Conservation (phyloP, 179 eudicot genomes). For the Drosera spatulata region DNA sequence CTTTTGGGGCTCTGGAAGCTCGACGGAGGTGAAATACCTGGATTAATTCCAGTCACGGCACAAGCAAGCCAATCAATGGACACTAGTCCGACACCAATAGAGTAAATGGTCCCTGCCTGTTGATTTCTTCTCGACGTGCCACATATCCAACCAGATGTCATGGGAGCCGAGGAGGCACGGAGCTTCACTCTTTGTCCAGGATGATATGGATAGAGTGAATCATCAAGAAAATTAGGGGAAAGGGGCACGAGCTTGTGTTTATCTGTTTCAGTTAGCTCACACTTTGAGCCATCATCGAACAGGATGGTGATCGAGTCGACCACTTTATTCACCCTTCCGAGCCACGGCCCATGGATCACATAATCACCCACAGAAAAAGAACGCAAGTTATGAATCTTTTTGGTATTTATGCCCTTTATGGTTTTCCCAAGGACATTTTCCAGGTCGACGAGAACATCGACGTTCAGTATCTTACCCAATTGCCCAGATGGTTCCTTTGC, state of each 20-base stretch:
- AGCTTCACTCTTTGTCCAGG: slow-evolving; percentile 80
- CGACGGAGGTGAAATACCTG: slow-evolving; percentile 34
- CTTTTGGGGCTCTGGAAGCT: slow-evolving; percentile 37
- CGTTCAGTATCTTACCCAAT: slow-evolving; percentile 59
- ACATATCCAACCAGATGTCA: slow-evolving; percentile 66
- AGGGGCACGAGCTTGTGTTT: slow-evolving; percentile 43
- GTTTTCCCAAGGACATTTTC: slow-evolving; percentile 54
- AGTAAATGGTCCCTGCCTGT: slow-evolving; percentile 54
- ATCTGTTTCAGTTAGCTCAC: slow-evolving; percentile 43
- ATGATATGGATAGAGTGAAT: slow-evolving; percentile 64
- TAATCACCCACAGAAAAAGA: slow-evolving; percentile 59
- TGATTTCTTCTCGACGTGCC: slow-evolving; percentile 42
- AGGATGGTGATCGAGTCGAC: slow-evolving; percentile 45
- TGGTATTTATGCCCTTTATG: slow-evolving; percentile 42
- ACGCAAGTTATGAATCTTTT: slow-evolving; percentile 41
- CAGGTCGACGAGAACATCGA: slow-evolving; percentile 57
- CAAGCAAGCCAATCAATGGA: slow-evolving; percentile 81
- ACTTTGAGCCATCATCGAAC: slow-evolving; percentile 76
- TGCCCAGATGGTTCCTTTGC: slow-evolving; percentile 54
- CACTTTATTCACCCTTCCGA: slow-evolving; percentile 73
- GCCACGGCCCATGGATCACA: slow-evolving; percentile 72
- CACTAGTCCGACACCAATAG: slow-evolving; percentile 65
- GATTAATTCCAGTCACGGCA: slow-evolving; percentile 23
- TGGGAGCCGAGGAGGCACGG: slow-evolving; percentile 30
- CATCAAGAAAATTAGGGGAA: slow-evolving; percentile 68